Evolutionary conservation across 352 stramenopile species (phyloP).

Genomic region (Pythium biforme): DNA sequence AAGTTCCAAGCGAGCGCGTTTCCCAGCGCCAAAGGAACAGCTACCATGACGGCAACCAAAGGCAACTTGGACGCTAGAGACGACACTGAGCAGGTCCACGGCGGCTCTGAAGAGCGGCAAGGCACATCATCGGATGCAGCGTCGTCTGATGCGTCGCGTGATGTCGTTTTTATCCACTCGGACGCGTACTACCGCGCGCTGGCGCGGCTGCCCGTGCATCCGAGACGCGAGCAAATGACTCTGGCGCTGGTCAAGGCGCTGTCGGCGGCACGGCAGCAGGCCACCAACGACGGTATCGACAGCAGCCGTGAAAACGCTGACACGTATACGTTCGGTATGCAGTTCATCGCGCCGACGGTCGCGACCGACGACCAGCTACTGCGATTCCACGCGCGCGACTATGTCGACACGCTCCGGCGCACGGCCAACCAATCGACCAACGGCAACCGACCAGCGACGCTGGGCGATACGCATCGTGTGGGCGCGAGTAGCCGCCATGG

Average conservation of each 20-base stretch:
- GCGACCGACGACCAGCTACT: conserved; percentile 33
- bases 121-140: too few relatives aligned
- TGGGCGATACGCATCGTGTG: background rate
- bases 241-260: conserved; percentile 36
- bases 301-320: background rate
- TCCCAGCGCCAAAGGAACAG: too few relatives aligned
- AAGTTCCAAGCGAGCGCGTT: too few relatives aligned
- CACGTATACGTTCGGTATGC: conserved; percentile 27
- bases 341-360: conserved; percentile 35
- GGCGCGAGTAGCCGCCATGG: conserved; percentile 7
- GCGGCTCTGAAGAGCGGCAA: too few relatives aligned
- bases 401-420: conserved; percentile 33
- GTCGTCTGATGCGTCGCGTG: background rate
- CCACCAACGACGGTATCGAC: background rate
- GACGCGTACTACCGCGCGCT: conserved; percentile 32
- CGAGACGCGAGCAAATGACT: conserved; percentile 42
- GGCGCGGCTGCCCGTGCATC: conserved; percentile 37
- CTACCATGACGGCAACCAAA: too few relatives aligned
- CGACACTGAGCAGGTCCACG: too few relatives aligned
- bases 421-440: background rate
- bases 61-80: too few relatives aligned
- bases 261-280: background rate
- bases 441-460: background rate
- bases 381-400: conserved; percentile 39
- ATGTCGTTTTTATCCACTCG: conserved; percentile 36